Percentiles rank a stretch among this genome's conserved stretches.
Evolutionary conservation across 768 basidiomycete genomes (phyloP).

Genomic region (Termitomyces eurrhizus): DNA sequence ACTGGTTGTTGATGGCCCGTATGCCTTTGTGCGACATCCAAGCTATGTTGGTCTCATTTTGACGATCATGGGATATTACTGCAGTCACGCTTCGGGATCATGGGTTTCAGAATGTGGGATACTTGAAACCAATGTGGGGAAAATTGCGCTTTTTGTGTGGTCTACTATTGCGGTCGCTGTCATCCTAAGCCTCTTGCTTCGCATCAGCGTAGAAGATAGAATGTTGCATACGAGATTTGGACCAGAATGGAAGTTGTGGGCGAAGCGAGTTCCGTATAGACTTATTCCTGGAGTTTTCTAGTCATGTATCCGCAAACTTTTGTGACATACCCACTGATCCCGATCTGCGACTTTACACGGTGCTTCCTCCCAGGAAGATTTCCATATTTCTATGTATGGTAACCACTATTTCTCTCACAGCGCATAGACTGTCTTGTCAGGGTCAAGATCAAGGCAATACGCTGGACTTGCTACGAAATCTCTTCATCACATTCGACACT

Average conservation of each 20-base stretch:
- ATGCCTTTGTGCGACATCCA: slow-evolving; percentile 34
- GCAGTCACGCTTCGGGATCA: slow-evolving; percentile 24
- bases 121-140: slow-evolving; percentile 16
- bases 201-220: slow-evolving; percentile 31
- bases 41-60: slow-evolving; percentile 33
- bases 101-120: slow-evolving; percentile 32
- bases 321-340: neutral
- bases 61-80: slow-evolving; percentile 24
- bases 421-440: too few species aligned
- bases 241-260: slow-evolving; percentile 25
- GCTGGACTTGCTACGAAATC: neutral
- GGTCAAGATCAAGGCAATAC: too few species aligned
- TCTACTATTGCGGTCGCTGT: slow-evolving; percentile 21
- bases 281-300: slow-evolving; percentile 32
- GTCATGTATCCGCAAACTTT: neutral
- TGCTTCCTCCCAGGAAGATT: too few species aligned
- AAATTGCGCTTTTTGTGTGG: slow-evolving; percentile 21
- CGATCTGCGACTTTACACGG: too few species aligned
- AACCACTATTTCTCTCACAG: neutral
- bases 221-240: slow-evolving; percentile 27
- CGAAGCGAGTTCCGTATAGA: slow-evolving; percentile 24
- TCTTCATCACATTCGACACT: neutral
- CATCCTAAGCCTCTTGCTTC: slow-evolving; percentile 23
- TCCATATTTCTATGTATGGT: too few species aligned
- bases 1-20: slow-evolving; percentile 32